These are phyloP conservation scores for Tephrocybe sp. DNA, from an alignment of 768 basidiomycete species.

Conservation along the genomic window DNA sequence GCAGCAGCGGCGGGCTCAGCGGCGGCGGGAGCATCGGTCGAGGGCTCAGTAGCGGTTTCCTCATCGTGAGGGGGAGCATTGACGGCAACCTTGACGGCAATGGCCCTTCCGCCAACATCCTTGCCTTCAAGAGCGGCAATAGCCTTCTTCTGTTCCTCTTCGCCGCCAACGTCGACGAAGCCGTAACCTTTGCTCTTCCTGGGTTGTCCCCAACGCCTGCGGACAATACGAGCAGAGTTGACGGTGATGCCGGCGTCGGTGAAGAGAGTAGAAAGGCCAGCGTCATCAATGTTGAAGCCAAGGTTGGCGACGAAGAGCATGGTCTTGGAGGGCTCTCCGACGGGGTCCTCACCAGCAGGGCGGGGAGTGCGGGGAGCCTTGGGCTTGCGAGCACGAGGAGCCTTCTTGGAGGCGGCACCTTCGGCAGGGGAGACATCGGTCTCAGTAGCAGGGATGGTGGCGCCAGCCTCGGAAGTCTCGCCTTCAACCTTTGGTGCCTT, in stretches of 20 bases:
- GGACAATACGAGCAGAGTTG: slow-evolving; percentile 86
- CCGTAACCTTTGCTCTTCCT: slow-evolving; percentile 96
- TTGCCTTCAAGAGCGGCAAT: slow-evolving; percentile 85
- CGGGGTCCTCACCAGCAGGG: slow-evolving; percentile 79
- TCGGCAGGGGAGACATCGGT: slow-evolving; percentile 28
- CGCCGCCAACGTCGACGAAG: slow-evolving; percentile 91
- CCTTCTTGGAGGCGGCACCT: slow-evolving; percentile 47
- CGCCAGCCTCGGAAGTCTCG: slow-evolving; percentile 38
- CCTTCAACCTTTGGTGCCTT: slow-evolving; percentile 49
- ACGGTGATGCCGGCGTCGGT: slow-evolving; percentile 83
- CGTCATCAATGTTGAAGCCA: slow-evolving; percentile 91
- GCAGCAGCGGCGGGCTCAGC: slow-evolving; percentile 24
- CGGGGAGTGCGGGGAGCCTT: slow-evolving; percentile 60
- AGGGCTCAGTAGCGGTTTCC: slow-evolving; percentile 28
- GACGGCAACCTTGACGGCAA: slow-evolving; percentile 96
- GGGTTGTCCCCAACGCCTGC: slow-evolving; percentile 78
- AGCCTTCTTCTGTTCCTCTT: slow-evolving; percentile 90
- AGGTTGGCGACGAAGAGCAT: slow-evolving; percentile 98
- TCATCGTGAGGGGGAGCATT: slow-evolving; percentile 72
- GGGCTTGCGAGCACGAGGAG: slow-evolving; percentile 54
- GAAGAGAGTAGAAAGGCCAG: slow-evolving; percentile 77
- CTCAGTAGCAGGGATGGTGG: slow-evolving; percentile 32
- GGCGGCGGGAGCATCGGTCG: slow-evolving; percentile 26
- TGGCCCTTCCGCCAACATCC: slow-evolving; percentile 79
- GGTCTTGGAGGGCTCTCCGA: slow-evolving; percentile 85